A percentile compares a stretch with the other conserved stretches of the same genome.
phyloP scores from a whole-genome alignment of 176 grass and related monocot species.

The Paspalum notatum region DNA sequence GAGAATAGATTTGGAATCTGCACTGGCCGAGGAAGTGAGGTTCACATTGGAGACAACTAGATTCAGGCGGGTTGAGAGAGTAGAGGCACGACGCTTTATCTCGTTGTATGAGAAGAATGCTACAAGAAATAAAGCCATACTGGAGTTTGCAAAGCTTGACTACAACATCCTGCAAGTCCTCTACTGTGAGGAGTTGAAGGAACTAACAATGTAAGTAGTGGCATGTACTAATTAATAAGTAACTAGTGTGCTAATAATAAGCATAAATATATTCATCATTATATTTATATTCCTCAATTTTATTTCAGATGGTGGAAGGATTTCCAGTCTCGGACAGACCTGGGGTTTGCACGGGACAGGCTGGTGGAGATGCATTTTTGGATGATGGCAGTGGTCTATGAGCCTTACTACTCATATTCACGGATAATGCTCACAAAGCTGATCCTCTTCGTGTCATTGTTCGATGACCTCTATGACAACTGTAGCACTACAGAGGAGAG shows the following conservation, averaged over 20 bases:
- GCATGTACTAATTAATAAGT: too few species aligned
- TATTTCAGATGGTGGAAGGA: constrained; percentile 57
- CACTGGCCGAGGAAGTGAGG: constrained; percentile 26
- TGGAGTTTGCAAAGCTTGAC: constrained; percentile 47
- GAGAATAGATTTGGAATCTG: not conserved
- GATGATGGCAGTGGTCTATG: constrained; percentile 39
- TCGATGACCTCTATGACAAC: constrained; percentile 64
- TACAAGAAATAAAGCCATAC: not conserved
- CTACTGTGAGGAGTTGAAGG: constrained; percentile 44
- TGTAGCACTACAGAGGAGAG: constrained; percentile 54
- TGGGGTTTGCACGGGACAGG: constrained; percentile 42
- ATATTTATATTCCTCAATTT: not conserved
- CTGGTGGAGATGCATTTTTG: constrained; percentile 54
- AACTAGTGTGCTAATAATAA: not conserved
- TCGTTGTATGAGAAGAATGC: constrained; percentile 34
- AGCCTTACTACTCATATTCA: constrained; percentile 44
- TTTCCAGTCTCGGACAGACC: not conserved
- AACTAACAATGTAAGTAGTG: not conserved
- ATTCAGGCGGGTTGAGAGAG: constrained; percentile 38
- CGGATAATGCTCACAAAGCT: constrained; percentile 42
- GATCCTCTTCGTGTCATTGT: not conserved
- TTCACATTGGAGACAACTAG: constrained; percentile 37
- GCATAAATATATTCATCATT: not conserved
- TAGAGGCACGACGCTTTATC: constrained; percentile 43
- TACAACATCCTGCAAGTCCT: constrained; percentile 48